These are phyloP conservation scores for Melastoma candidum DNA, from an alignment of 441 rosid genomes.

Conservation along the genomic window DNA sequence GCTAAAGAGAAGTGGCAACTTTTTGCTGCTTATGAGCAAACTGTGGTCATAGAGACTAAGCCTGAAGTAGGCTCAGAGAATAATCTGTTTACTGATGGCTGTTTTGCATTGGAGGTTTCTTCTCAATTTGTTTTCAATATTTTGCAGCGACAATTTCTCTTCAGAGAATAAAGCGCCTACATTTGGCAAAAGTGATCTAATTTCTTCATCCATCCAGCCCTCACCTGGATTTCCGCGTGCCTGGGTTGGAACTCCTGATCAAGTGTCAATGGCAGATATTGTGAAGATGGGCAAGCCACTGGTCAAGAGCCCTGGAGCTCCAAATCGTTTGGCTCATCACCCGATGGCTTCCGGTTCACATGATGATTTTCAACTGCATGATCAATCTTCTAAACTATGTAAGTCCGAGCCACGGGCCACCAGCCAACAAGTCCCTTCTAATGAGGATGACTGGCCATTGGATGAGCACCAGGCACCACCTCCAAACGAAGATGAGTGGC, in stretches of 20 bases:
- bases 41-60: neutral
- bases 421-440: slow-evolving; percentile 36
- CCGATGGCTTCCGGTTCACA: slow-evolving; percentile 22
- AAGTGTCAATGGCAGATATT: slow-evolving; percentile 95
- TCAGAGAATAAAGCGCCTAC: slow-evolving; percentile 40
- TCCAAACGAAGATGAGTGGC: slow-evolving; percentile 65
- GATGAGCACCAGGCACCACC: slow-evolving; percentile 11
- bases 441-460: slow-evolving; percentile 17
- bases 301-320: slow-evolving; percentile 29
- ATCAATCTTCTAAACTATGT: slow-evolving; percentile 30
- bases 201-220: slow-evolving; percentile 39
- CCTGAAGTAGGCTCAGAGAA: neutral
- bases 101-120: neutral
- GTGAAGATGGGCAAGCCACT: slow-evolving; percentile 94
- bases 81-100: neutral
- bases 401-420: slow-evolving; percentile 29
- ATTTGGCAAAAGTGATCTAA: slow-evolving; percentile 33
- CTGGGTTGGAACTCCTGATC: slow-evolving; percentile 74
- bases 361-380: slow-evolving; percentile 27
- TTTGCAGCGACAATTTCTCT: slow-evolving; percentile 46
- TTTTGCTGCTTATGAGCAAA: no score
- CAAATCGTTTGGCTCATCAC: slow-evolving; percentile 31
- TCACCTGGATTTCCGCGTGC: slow-evolving; percentile 61
- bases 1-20: no score
- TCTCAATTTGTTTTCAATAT: slow-evolving; percentile 5